phyloP scores from a whole-genome alignment of 1,284 basidiomycete species.

The Sanghuangporus baumii region DNA sequence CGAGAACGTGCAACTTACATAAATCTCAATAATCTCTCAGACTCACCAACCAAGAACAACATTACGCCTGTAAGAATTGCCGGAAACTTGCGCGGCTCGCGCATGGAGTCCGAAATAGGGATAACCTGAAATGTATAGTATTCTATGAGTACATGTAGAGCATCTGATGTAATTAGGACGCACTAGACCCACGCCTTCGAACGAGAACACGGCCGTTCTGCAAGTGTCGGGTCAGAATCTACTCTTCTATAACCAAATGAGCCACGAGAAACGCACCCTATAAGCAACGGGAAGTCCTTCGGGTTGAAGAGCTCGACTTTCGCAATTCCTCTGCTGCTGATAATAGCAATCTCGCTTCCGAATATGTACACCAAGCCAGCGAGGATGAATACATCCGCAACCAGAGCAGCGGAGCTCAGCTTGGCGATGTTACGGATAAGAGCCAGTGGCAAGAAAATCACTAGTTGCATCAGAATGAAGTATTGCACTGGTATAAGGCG shows the following conservation, averaged over 20 bases:
- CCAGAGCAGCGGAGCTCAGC: constrained; percentile 85
- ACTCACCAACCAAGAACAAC: constrained; percentile 63
- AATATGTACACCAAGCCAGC: constrained; percentile 87
- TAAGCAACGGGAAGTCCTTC: constrained; percentile 85
- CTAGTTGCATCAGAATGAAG: constrained; percentile 80
- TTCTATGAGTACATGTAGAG: constrained; percentile 3
- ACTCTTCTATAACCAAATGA: constrained; percentile 1
- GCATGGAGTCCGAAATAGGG: constrained; percentile 96
- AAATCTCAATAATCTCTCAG: constrained; percentile 22
- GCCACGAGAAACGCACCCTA: constrained; percentile 57
- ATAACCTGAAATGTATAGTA: constrained; percentile 51
- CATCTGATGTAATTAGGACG: constrained; percentile 23
- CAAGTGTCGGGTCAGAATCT: background rate
- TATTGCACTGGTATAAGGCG: constrained; percentile 66
- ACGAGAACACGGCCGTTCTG: constrained; percentile 94
- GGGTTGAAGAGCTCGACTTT: constrained; percentile 87
- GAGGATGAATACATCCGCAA: constrained; percentile 95
- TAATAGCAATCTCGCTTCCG: constrained; percentile 67
- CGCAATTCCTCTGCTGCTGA: constrained; percentile 68
- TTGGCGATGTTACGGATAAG: constrained; percentile 90
- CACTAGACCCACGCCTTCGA: constrained; percentile 94
- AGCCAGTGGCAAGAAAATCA: constrained; percentile 84
- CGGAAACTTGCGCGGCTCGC: constrained; percentile 91
- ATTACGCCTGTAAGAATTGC: constrained; percentile 87
- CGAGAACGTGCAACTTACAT: background rate